Conservation (phyloP, 805 yeast species). For the Spathaspora hagerdaliae region DNA sequence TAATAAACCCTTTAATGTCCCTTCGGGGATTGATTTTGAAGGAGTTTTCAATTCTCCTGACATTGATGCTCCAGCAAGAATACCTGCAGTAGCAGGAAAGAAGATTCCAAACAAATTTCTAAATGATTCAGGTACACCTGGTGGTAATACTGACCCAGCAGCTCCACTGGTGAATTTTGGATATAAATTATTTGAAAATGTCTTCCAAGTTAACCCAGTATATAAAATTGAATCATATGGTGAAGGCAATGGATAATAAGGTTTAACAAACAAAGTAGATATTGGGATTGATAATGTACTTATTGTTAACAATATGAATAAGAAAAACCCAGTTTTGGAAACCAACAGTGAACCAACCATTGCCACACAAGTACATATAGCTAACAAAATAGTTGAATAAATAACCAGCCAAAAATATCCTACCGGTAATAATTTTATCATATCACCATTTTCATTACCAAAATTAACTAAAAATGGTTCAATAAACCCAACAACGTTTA, state of each 20-base stretch:
- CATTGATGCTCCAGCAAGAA: conserved; percentile 98
- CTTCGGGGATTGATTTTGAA: conserved; percentile 84
- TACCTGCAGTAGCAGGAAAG: conserved; percentile 98
- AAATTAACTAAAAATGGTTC: conserved; percentile 86
- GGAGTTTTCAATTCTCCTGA: conserved; percentile 89
- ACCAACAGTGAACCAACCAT: conserved; percentile 78
- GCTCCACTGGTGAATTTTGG: conserved; percentile 88
- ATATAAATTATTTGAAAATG: conserved; percentile 59
- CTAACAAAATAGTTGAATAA: conserved; percentile 69
- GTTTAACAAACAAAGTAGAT: conserved; percentile 62
- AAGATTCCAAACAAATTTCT: conserved; percentile 88
- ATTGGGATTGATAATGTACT: conserved; percentile 82
- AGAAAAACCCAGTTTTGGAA: conserved; percentile 72
- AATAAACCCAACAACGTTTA: conserved; percentile 93
- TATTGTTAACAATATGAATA: conserved; percentile 61
- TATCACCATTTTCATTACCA: conserved; percentile 55
- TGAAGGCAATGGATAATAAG: conserved; percentile 49
- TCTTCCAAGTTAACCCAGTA: conserved; percentile 71
- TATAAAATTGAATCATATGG: conserved; percentile 47
- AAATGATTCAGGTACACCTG: conserved; percentile 60
- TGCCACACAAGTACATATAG: conserved; percentile 71
- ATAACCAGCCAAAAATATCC: conserved; percentile 64
- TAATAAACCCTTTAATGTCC: conserved; percentile 82
- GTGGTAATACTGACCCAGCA: conserved; percentile 73
- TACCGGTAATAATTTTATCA: conserved; percentile 58